Evolutionary conservation across 768 basidiomycete genomes (phyloP), one percentile per base, ranked within the genome.

Genomic region (Boletus rex-veris): DNA sequence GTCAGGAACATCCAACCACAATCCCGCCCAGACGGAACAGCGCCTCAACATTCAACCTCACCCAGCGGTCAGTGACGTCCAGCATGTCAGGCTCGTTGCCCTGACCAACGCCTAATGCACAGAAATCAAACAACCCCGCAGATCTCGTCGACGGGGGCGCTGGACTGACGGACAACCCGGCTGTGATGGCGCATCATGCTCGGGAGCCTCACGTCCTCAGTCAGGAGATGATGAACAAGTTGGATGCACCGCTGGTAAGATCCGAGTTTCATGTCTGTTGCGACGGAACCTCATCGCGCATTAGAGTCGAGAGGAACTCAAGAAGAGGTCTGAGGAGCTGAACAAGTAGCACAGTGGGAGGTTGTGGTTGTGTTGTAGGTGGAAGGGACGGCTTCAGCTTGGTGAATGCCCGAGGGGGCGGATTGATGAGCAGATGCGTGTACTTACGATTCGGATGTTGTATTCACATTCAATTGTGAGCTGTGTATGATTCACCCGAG

Each of bases 81-180:
- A 35, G 4, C 35, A 4, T 42, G 15, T 51, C 38, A 30, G 39
- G 18, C 7, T 10, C 18, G 15, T 26, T 36, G 21, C 2, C 10
- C 3, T 28, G 5, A 30, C 33, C 37, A 5, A 44, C 19, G 1
- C 15, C 7, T 36, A 14, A 24, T 1, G 28, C 19, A 35, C 54
- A 86, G 84, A 83, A 77, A 73, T 72, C 80, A 6, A 85, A 86
- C 57, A 74, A 86, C 59, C 84, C 84, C 14, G 72, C 75, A 10
- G 80, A 85, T 61, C 75, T 81, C 42, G 41, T 81, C 42, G 44
- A 74, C 49, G 56, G 66, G 21, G 71, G 71, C 4, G 73, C 71
- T n/a, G 66, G 69, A 9, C 57, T 80, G 53, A 72, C 61, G 40
- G 63, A 63, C 47, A 75, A 77, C 47, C 74, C 75, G 0, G 73